Conservation (phyloP, 441 rosid species). For the Corymbia citriodora region DNA sequence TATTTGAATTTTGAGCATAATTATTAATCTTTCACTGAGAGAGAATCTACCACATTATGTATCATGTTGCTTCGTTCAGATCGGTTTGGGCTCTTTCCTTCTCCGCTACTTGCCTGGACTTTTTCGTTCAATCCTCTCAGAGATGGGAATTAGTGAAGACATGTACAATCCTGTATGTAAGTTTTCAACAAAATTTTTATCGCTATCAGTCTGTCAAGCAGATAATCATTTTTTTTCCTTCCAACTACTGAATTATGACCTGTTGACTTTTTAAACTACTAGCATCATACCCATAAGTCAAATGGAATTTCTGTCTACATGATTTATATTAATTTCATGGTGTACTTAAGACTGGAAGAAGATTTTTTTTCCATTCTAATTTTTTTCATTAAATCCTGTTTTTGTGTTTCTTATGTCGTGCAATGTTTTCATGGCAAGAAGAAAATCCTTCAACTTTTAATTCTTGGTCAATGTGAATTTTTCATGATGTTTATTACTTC, state of each 20-base stretch:
- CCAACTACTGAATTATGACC: background rate
- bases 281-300: background rate
- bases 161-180: constrained; percentile 98
- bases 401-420: background rate
- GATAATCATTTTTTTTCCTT: background rate
- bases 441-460: background rate
- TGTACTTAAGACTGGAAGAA: background rate
- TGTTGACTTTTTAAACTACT: background rate
- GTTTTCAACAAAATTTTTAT: constrained; percentile 20
- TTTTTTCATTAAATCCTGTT: background rate
- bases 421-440: background rate
- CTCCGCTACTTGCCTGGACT: constrained; percentile 67
- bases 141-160: constrained; percentile 86
- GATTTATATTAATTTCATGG: background rate
- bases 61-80: constrained; percentile 28
- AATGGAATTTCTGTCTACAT: background rate
- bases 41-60: background rate
- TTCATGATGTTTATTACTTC: background rate
- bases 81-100: constrained; percentile 85
- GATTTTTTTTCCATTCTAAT: background rate
- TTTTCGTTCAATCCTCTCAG: constrained; percentile 45
- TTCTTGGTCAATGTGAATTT: background rate
- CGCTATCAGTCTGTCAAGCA: background rate
- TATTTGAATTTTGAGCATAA: background rate
- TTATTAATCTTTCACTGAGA: background rate